Conservation (phyloP, 225 moss, liverwort and hornwort species). For the Climacium dendroides region DNA sequence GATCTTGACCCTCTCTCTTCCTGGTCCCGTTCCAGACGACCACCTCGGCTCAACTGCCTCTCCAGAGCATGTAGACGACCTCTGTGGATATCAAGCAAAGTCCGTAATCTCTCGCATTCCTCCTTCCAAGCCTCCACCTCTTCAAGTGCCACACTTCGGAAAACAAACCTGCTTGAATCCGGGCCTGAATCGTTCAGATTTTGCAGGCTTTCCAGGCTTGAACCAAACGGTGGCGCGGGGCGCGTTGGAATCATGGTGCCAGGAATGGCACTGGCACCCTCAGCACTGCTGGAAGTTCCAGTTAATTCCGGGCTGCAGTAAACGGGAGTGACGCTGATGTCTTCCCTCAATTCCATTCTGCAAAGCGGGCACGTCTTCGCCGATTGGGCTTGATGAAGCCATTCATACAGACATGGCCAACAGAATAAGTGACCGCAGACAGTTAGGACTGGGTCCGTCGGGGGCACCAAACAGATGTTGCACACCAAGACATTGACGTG, state of each 20-base stretch:
- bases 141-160: background rate
- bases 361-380: background rate
- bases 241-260: background rate
- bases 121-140: background rate
- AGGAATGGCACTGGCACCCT: background rate
- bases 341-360: background rate
- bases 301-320: background rate
- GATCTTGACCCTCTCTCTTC: background rate
- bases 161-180: background rate
- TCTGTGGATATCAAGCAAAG: background rate
- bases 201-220: background rate
- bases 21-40: background rate
- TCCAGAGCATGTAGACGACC: background rate
- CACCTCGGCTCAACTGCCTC: background rate
- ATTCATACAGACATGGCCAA: background rate
- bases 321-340: background rate
- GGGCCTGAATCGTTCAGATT: background rate
- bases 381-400: background rate
- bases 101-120: background rate
- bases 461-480: background rate
- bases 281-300: background rate
- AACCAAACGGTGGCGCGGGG: background rate
- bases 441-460: background rate
- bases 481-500: background rate
- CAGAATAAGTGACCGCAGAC: background rate